Conservation (phyloP, 441 rosid species). For the Erodium texanum region DNA sequence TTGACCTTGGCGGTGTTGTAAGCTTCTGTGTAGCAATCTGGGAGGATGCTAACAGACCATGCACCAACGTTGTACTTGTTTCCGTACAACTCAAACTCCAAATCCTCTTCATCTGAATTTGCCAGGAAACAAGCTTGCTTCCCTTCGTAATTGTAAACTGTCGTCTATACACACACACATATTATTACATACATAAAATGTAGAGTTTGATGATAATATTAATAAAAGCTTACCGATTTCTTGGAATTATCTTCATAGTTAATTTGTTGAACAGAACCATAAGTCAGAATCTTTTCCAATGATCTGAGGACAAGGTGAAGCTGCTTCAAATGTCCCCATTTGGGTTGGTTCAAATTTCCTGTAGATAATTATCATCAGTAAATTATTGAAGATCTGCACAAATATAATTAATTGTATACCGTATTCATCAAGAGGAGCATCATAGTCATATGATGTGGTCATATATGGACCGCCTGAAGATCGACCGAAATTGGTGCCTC, state of each 20-base stretch:
- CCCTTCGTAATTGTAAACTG: slow-evolving; percentile 19
- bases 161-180: neutral
- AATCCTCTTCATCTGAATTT: slow-evolving; percentile 8
- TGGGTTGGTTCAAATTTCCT: slow-evolving; percentile 30
- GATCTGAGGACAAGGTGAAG: neutral
- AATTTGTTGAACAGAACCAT: neutral
- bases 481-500: slow-evolving; percentile 18
- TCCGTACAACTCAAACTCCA: slow-evolving; percentile 13
- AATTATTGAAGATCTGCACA: neutral
- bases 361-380: too few relatives aligned
- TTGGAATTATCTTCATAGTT: neutral
- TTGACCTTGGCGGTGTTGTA: slow-evolving; percentile 31
- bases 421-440: slow-evolving; percentile 13
- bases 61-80: slow-evolving; percentile 19
- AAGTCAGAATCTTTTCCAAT: neutral
- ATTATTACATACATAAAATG: neutral
- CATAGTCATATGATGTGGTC: slow-evolving; percentile 19
- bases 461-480: slow-evolving; percentile 20
- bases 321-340: neutral
- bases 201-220: neutral
- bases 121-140: slow-evolving; percentile 21
- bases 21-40: slow-evolving; percentile 23
- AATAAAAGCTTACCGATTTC: neutral
- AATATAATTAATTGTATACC: slow-evolving; percentile 14
- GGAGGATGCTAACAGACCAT: slow-evolving; percentile 30